Base-by-base conservation (phyloP, 495 filamentous ascomycete species). In the Podospora didyma region DNA sequence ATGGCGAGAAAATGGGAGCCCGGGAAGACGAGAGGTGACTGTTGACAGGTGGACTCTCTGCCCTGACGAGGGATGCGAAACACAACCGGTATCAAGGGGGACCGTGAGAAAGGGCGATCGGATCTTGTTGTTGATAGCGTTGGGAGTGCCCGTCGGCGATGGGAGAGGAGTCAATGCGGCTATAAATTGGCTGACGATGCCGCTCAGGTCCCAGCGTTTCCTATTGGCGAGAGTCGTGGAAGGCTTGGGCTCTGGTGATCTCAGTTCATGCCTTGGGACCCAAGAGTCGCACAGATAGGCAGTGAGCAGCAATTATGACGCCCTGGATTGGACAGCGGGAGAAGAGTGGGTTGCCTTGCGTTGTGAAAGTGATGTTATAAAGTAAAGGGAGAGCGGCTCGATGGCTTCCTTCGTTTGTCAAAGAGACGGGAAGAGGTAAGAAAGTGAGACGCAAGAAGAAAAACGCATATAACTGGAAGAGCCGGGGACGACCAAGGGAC, bases 61-160 rank as follows among this genome's bases (percentile, higher is more conserved):
- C 41, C 39, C 41, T 58, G 31, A 48, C 48, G 48, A 52, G 55
- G 26, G 28, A 52, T 21, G 12, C 55, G 55, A 58, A 52, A 58
- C 55, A 49, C 28, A 35, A 51, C 47, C 26, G 39, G 55, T 58
- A 41, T 58, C 55, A 58, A n/a, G 49, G 42, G 46, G 23, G 16
- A 31, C 54, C 24, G 47, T 35, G 20, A 37, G 39, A 21, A 20
- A 19, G 50, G 50, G 50, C 20, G 35, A 35, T 48, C 46, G 46
- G 20, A 24, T 46, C 48, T 24, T 12, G 47, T 9, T 7, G 26
- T 31, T 31, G 39, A 17, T 14, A 20, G 28, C 16, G 50, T 39
- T 23, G 35, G 21, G n/a, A 34, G n/a, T 24, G 45, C 28, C 26
- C 34, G 7, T 10, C 34, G n/a, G 14, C 26, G 16, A 45, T 54